A percentile compares a stretch with the other conserved stretches of the same genome.
phyloP scores from a whole-genome alignment of 805 yeast species.

The Isabelozyma gotoi region DNA sequence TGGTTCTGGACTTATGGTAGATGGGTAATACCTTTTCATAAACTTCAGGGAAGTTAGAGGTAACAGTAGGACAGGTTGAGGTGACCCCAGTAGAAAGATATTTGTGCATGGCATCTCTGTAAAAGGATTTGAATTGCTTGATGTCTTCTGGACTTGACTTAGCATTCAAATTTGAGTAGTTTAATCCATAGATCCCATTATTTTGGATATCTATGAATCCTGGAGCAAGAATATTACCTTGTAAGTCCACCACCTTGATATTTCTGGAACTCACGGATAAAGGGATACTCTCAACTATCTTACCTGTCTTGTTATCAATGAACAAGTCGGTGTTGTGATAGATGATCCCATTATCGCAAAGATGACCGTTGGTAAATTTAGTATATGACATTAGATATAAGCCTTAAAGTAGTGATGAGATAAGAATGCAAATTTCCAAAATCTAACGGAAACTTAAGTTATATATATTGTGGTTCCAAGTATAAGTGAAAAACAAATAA shows the following conservation, averaged over 20 bases:
- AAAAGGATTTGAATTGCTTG: constrained; percentile 30
- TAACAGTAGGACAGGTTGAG: constrained; percentile 55
- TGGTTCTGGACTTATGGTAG: constrained; percentile 32
- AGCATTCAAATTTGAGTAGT: constrained; percentile 41
- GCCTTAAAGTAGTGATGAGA: too few species aligned
- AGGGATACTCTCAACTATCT: constrained; percentile 32
- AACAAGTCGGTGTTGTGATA: constrained; percentile 38
- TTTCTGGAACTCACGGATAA: constrained; percentile 4
- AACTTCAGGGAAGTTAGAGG: constrained; percentile 50
- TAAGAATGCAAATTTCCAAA: too few species aligned
- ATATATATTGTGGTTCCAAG: too few species aligned
- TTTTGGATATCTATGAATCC: constrained; percentile 59
- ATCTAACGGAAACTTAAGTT: too few species aligned
- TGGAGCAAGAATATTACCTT: constrained; percentile 51
- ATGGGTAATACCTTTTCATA: constrained; percentile 48
- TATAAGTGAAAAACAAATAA: too few species aligned
- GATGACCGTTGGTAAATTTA: constrained; percentile 41
- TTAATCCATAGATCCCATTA: constrained; percentile 58
- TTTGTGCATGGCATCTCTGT: constrained; percentile 45
- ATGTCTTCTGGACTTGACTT: constrained; percentile 30
- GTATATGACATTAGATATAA: constrained; percentile 13
- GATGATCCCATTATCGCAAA: constrained; percentile 42
- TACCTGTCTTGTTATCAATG: constrained; percentile 42
- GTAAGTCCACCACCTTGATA: constrained; percentile 38
- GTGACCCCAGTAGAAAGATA: constrained; percentile 55